phyloP scores from a whole-genome alignment of 2,329 filamentous ascomycete species.

The Claviceps citrina region DNA sequence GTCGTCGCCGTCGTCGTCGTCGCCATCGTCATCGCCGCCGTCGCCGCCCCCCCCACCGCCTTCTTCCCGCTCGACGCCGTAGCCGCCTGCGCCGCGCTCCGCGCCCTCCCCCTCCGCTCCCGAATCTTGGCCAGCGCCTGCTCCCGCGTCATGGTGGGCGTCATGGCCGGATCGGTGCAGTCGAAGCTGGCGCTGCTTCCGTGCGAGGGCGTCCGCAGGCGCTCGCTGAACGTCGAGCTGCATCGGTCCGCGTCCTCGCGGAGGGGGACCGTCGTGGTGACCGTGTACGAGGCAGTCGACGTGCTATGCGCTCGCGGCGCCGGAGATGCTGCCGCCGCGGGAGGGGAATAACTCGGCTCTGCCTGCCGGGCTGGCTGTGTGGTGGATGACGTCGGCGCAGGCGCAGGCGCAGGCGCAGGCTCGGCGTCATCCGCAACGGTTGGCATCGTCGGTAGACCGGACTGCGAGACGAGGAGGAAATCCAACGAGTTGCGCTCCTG shows the following conservation, averaged over 20 bases:
- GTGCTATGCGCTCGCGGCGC: constrained; percentile 29
- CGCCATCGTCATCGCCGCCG: constrained; percentile 45
- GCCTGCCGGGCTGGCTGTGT: background rate
- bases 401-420: background rate
- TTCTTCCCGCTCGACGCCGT: constrained; percentile 42
- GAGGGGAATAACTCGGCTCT: no score
- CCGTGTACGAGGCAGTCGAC: constrained; percentile 29
- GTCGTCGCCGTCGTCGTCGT: constrained; percentile 40
- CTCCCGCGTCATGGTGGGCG: constrained; percentile 54
- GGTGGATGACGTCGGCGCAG: background rate
- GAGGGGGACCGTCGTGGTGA: constrained; percentile 37
- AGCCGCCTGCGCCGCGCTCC: constrained; percentile 49
- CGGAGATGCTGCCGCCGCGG: no score
- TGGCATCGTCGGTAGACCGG: constrained; percentile 25
- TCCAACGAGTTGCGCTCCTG: constrained; percentile 42
- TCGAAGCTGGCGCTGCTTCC: constrained; percentile 31
- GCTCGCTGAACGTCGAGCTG: constrained; percentile 28
- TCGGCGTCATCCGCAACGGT: constrained; percentile 10
- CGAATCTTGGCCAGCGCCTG: constrained; percentile 62
- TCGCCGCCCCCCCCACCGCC: constrained; percentile 48
- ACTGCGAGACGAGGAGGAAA: constrained; percentile 43
- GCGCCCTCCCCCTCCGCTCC: constrained; percentile 54
- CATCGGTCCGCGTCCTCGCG: constrained; percentile 25
- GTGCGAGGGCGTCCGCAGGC: constrained; percentile 29
- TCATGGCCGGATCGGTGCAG: constrained; percentile 41